phyloP scores from a whole-genome alignment of 2,329 filamentous ascomycete genomes.

The Ophiosphaerella korrae region DNA sequence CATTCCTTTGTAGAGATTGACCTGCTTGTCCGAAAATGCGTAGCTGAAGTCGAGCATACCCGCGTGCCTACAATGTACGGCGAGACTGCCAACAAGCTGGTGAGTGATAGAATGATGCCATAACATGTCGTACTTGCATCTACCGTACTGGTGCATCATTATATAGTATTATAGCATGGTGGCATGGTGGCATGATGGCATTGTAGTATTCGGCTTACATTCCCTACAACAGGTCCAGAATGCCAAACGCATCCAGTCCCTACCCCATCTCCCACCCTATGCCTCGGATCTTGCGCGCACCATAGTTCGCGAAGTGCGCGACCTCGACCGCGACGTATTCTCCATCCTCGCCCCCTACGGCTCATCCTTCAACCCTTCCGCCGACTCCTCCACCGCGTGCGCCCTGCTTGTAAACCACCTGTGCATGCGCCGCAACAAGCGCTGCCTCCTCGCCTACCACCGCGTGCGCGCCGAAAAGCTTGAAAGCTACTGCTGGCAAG shows the following conservation, averaged over 20 bases:
- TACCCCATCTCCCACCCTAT: conserved; percentile 86
- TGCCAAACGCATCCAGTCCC: conserved; percentile 90
- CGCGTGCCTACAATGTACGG: conserved; percentile 70
- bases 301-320: conserved; percentile 88
- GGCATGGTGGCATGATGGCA: no score
- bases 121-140: no score
- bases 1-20: no score
- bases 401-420: conserved; percentile 91
- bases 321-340: conserved; percentile 84
- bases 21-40: no score
- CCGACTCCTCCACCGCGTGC: conserved; percentile 83
- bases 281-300: conserved; percentile 88
- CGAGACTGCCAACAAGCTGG: conserved; percentile 84
- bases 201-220: no score
- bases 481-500: conserved; percentile 92
- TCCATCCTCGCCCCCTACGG: conserved; percentile 81
- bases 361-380: conserved; percentile 81
- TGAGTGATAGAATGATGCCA: conserved; percentile 47
- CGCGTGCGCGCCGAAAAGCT: conserved; percentile 87
- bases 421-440: conserved; percentile 94
- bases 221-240: conserved; percentile 73
- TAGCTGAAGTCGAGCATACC: no score
- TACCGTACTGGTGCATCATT: no score
- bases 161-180: no score
- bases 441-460: conserved; percentile 93